phyloP scores from a whole-genome alignment of 2,329 filamentous ascomycete genomes.

The Colletotrichum sp. region DNA sequence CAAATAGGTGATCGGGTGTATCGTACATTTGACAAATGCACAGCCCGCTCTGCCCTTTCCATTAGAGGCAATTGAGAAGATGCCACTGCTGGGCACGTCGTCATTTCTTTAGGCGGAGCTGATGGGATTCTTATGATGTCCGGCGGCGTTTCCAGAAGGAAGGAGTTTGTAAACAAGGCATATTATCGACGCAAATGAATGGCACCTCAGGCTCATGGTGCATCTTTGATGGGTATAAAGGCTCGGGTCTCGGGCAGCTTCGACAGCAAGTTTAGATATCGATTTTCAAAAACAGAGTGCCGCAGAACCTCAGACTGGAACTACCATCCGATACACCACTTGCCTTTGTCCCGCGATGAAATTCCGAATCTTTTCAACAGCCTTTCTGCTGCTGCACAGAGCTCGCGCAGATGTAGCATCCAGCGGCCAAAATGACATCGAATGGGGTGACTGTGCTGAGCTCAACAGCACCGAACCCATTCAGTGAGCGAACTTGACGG shows the following conservation, averaged over 20 bases:
- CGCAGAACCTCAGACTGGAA: accelerated
- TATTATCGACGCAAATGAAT: background rate
- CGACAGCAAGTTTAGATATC: background rate
- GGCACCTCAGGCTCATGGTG: background rate
- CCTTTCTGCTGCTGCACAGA: background rate
- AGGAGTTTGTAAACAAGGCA: background rate
- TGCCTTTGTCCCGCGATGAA: background rate
- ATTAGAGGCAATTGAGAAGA: background rate
- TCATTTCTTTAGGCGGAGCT: background rate
- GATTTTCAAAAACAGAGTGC: background rate
- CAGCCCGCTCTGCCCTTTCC: background rate
- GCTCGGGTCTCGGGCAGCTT: accelerated
- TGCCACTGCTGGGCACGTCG: accelerated
- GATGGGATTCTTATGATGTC: background rate
- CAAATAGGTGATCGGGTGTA: accelerated
- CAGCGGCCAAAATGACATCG: background rate
- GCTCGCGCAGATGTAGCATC: background rate
- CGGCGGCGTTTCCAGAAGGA: background rate
- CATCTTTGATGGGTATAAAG: background rate
- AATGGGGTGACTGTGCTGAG: background rate
- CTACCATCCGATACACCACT: background rate
- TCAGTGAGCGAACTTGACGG: slow-evolving; percentile 39
- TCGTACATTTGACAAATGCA: background rate
- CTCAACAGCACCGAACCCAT: slow-evolving; percentile 21
- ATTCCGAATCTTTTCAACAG: accelerated